A percentile compares a stretch with the other conserved stretches of the same genome.
Conservation (phyloP, 2,329 filamentous ascomycete genomes). For the Sarocladium strictum region DNA sequence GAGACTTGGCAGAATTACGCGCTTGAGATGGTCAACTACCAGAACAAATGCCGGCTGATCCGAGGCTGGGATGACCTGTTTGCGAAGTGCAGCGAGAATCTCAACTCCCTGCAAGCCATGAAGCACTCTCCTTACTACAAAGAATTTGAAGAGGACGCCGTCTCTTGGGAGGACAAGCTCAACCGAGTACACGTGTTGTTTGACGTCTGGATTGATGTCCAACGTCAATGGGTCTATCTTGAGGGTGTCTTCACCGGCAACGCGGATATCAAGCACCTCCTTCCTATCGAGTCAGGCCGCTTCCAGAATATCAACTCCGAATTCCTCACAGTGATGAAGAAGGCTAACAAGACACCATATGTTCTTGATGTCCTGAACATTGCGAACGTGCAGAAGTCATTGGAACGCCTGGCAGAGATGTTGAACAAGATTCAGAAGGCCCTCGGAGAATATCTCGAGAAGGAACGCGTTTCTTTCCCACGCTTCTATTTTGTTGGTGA, state of each 20-base stretch:
- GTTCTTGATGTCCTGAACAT: slow-evolving; percentile 96
- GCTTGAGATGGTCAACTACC: slow-evolving; percentile 91
- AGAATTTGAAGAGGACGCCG: slow-evolving; percentile 96
- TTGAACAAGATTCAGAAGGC: slow-evolving; percentile 99
- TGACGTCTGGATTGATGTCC: slow-evolving; percentile 99
- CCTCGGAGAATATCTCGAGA: slow-evolving; percentile 95
- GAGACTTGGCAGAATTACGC: slow-evolving; percentile 96
- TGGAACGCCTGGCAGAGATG: slow-evolving; percentile 92
- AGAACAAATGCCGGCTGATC: slow-evolving; percentile 96
- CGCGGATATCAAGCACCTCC: slow-evolving; percentile 94
- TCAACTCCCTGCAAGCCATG: slow-evolving; percentile 98
- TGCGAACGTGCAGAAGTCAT: slow-evolving; percentile 87
- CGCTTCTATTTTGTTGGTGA: slow-evolving; percentile 99
- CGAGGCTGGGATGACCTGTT: slow-evolving; percentile 98
- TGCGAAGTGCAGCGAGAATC: slow-evolving; percentile 94
- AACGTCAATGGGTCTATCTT: slow-evolving; percentile 98
- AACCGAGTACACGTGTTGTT: slow-evolving; percentile 97
- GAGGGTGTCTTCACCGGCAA: slow-evolving; percentile 99
- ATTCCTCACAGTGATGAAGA: slow-evolving; percentile 99
- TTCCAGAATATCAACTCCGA: slow-evolving; percentile 99
- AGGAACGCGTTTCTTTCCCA: slow-evolving; percentile 94
- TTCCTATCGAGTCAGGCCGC: slow-evolving; percentile 91
- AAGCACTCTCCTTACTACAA: slow-evolving; percentile 98
- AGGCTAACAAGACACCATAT: slow-evolving; percentile 93
- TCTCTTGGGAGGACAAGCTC: slow-evolving; percentile 94